Evolutionary conservation across 2,329 filamentous ascomycete genomes (phyloP), one percentile per base, ranked within the genome.

Genomic region (Aspergillus clavatus): DNA sequence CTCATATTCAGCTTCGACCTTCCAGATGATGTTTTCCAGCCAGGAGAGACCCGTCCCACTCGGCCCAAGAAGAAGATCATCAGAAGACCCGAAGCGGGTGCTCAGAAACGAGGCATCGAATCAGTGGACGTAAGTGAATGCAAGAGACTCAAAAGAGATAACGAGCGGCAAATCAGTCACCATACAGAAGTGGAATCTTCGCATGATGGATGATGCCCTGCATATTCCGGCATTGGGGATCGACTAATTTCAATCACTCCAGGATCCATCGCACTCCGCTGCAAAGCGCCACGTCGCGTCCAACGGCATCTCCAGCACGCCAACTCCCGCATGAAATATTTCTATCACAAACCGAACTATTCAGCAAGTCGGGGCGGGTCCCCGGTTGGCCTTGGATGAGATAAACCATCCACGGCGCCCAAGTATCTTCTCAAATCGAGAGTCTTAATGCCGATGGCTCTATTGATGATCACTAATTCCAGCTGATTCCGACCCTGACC

Each of bases 1-100:
- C 42, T 43, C 7, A 11, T 12, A 24, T 40, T 35, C 60, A 96
- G 90, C 69, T 87, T 87, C 64, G 83, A 89, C 61, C 78, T 98
- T 21, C 93, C 93, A 22, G 83, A 88, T 48, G 91, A 98, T 66
- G 83, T 97, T 2, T 98, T 98, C 63, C 60, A 83, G 38, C 72
- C 83, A 19, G 87, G 87, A 59, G 93, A 98, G 68, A 72, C 74
- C 40, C 86, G 81, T 58, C 87, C 87, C 4, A 62, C 67, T 11
- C 79, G 75, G 47, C 75, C 77, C 12, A 72, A 75, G 68, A 83
- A 80, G 66, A 74, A 77, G 62, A 63, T 72, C 33, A 42, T 67
- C 43, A 69, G 66, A 54, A 68, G 62, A 45, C 36, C 58, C 51
- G 59, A 67, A 38, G 33, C 61, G 12, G 55, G 58, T 42, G 59